Base-by-base conservation (phyloP, 495 filamentous ascomycete genomes). In the Penicillium paradoxum region DNA sequence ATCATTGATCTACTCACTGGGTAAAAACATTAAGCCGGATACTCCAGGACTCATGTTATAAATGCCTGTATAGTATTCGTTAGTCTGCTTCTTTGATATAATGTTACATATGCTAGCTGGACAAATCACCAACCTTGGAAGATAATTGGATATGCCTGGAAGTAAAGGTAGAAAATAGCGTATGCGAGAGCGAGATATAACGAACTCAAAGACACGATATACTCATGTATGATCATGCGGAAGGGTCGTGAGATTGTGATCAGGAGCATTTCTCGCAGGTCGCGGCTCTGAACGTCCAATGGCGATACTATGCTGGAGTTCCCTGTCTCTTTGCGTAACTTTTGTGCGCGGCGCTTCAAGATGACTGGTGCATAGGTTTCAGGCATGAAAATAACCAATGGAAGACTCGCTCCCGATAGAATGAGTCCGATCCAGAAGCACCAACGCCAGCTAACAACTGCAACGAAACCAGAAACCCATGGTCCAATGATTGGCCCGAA, bases 81-180 rank as follows among this genome's bases (percentile, higher is more conserved):
- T 29, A 38, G 34, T 18, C 19, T 13, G 1, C 6, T 7, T 19
- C 5, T 29, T 29, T 18, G n/a, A 24, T 6, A 25, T 3, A 17
- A 11, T 38, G 10, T 1, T 22, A 5, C 13, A 24, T 6, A 18
- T 4, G 25, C n/a, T 17, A 27, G 24, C 7, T 15, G 38, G 19
- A 44, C 38, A 36, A 1, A 22, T 0, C n/a, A 52, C 59, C 17
- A 14, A 63, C 63, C 77, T 65, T 80, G 67, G 62, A 84, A 88
- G 37, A 87, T 83, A 13, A 87, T 70, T 2, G 85, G 85, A 60
- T 80, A 88, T 10, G 81, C 79, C 50, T 87, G 79, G 46, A 89
- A 88, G 55, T 81, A 87, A 45, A 90, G 81, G 64, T 88, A 89
- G 65, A 90, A 90, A 29, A 90, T 85, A 6, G 80, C 80, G 63